A percentile compares a stretch with the other conserved stretches of the same genome.
Evolutionary conservation across 2,329 filamentous ascomycete species (phyloP).

Genomic region (Arthrobotrys sinensis): DNA sequence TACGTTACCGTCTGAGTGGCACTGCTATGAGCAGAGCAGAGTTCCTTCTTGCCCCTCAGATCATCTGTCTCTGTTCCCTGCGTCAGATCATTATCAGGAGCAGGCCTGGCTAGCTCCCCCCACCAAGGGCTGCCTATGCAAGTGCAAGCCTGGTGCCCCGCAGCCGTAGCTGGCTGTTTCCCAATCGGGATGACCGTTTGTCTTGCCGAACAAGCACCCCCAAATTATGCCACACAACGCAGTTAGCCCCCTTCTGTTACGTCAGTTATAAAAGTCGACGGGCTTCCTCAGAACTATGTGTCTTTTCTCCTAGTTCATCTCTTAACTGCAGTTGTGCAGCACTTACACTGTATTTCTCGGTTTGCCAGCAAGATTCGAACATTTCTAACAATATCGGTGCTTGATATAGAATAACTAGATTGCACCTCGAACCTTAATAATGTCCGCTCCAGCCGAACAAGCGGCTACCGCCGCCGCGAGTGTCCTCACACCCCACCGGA

Average conservation of each 20-base stretch:
- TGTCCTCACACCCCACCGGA: constrained; percentile 23
- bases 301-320: background rate
- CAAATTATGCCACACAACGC: constrained; percentile 54
- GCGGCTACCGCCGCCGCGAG: constrained; percentile 20
- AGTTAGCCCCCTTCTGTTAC: constrained; percentile 27
- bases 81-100: constrained; percentile 58
- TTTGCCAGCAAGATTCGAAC: background rate
- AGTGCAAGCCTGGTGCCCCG: constrained; percentile 39
- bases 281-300: background rate
- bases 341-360: background rate
- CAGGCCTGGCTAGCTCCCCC: constrained; percentile 41
- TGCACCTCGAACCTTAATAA: constrained; percentile 26
- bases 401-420: constrained; percentile 32
- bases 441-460: constrained; percentile 39
- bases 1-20: constrained; percentile 13
- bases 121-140: constrained; percentile 35
- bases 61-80: constrained; percentile 39
- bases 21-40: constrained; percentile 18
- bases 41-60: constrained; percentile 21
- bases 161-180: constrained; percentile 47
- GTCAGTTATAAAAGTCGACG: constrained; percentile 38
- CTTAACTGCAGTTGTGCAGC: background rate
- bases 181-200: constrained; percentile 23
- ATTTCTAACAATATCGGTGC: constrained; percentile 27
- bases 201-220: constrained; percentile 29